phyloP scores from a whole-genome alignment of 495 filamentous ascomycete species.

The Tuber brumale region DNA sequence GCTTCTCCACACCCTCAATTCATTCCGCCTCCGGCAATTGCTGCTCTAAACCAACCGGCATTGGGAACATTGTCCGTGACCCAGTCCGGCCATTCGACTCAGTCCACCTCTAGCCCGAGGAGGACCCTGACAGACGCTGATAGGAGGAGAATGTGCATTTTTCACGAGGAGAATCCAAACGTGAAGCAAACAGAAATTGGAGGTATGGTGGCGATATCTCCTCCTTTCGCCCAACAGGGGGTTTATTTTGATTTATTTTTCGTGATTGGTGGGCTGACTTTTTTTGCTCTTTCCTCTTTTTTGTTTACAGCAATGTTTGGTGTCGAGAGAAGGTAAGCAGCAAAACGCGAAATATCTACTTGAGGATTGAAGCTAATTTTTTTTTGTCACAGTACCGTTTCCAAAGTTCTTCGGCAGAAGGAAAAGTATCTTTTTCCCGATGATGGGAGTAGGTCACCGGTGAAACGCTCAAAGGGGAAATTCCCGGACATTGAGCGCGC shows the following conservation, averaged over 20 bases:
- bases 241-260: conserved; percentile 20
- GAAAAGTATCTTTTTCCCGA: conserved; percentile 92
- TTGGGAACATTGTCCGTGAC: conserved; percentile 51
- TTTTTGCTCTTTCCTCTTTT: conserved; percentile 20
- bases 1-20: conserved; percentile 28
- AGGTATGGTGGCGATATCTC: conserved; percentile 50
- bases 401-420: conserved; percentile 92
- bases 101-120: conserved; percentile 57
- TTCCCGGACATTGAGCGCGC: conserved; percentile 93
- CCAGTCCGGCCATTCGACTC: conserved; percentile 38
- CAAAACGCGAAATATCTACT: conserved; percentile 17
- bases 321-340: conserved; percentile 87
- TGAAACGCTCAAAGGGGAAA: conserved; percentile 83
- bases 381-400: conserved; percentile 70
- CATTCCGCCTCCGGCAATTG: conserved; percentile 40
- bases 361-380: conserved; percentile 16
- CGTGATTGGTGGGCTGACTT: conserved; percentile 25
- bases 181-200: conserved; percentile 99
- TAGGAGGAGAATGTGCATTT: conserved; percentile 87
- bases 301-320: conserved; percentile 71
- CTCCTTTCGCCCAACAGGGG: background rate
- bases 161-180: conserved; percentile 85
- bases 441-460: conserved; percentile 77
- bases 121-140: conserved; percentile 91
- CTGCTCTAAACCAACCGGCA: conserved; percentile 51